Conservation (phyloP, 306 rosid genomes). For the Trifolium pratense region DNA sequence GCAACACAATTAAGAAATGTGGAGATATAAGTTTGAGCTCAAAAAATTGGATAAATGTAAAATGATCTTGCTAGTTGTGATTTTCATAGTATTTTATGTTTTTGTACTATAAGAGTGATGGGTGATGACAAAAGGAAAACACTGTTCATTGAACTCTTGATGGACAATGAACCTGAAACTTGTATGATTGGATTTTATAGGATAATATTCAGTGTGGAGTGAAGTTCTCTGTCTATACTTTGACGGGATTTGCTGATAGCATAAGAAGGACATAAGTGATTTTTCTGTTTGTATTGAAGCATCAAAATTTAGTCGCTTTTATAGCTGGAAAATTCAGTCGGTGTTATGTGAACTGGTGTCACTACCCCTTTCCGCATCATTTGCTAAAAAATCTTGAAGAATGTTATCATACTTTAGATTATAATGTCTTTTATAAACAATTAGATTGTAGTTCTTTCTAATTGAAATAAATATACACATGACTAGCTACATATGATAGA, state of each 20-base stretch:
- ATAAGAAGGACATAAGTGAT: not conserved
- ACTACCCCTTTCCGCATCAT: too few relatives aligned
- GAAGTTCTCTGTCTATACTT: conserved; percentile 26
- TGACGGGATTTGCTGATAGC: conserved; percentile 12
- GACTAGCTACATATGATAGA: too few relatives aligned
- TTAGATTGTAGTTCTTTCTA: too few relatives aligned
- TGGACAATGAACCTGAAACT: conserved; percentile 27
- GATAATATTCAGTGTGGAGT: not conserved
- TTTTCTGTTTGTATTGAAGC: conserved; percentile 30
- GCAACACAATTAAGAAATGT: conserved; percentile 8
- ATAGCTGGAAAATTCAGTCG: too few relatives aligned
- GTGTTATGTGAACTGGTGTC: too few relatives aligned
- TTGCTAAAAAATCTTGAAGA: too few relatives aligned
- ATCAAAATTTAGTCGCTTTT: too few relatives aligned
- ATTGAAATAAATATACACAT: too few relatives aligned
- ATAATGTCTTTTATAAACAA: too few relatives aligned
- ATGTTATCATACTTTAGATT: too few relatives aligned
- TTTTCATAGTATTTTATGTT: conserved; percentile 9
- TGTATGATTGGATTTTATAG: conserved; percentile 14
- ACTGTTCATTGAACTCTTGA: conserved; percentile 18
- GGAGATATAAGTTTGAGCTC: conserved; percentile 18
- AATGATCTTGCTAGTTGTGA: not conserved
- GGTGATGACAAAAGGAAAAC: not conserved
- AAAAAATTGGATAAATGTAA: conserved; percentile 25
- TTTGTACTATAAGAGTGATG: not conserved